Evolutionary conservation across 164 flowering plant species (phyloP), one percentile per base, ranked within the genome.

Genomic region (Aristolochia contorta): DNA sequence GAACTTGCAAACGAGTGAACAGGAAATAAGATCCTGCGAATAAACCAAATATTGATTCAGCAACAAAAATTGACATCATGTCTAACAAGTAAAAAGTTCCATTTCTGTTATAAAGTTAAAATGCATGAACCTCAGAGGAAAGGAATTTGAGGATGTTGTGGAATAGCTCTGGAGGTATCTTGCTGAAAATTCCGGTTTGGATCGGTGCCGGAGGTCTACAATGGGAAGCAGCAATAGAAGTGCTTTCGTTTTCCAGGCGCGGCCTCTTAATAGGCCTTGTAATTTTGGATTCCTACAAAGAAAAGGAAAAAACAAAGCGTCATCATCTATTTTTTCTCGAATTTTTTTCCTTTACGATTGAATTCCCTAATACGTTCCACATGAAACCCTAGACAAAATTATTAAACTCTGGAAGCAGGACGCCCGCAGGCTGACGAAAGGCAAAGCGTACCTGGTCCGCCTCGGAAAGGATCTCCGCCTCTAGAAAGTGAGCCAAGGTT

Each of bases 71-170:
- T 37, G 16, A 13, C 8, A 58, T 4, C 5, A 23, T 27, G 20
- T 13, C 30, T 1, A 49, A 18, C 15, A 10, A 6, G 43, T 7
- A 22, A 22, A 22, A 53, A 23, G 1, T 6, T 19, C 12, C 10
- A 37, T 3, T 32, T 37, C 12, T 37, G 43, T 37, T 4, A 37
- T 10, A 37, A 6, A 10, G 43, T 37, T 32, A 37, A 37, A 37
- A 37, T 37, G 43, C 6, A 3, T 8, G 9, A 32, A 87, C 98
- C 97, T 93, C 98, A 13, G 98, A 84, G 12, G 98, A 89, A 2
- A 93, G 84, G 69, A 86, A 90, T 67, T 93, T 93, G 68, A 93
- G 84, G 58, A 93, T 87, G 58, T 86, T 82, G 59, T 68, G 82
- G 63, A 81, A 82, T 33, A 93, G 75, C 52, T 93, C 98, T 0